Conservation (phyloP, 169 alveolate genomes). For the Cryptosporidium ubiquitum region DNA sequence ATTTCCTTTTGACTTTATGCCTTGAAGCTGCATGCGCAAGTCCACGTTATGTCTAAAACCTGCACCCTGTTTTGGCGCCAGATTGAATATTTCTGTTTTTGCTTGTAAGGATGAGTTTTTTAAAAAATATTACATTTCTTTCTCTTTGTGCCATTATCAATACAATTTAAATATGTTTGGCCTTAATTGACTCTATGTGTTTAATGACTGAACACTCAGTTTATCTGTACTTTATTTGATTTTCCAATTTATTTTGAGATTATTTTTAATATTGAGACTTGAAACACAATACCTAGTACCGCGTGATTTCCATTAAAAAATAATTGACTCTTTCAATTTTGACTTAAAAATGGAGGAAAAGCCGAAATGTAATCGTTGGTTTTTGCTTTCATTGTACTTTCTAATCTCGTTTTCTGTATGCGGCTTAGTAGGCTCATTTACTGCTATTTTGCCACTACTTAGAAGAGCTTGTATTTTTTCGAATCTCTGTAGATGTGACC, state of each 20-base stretch:
- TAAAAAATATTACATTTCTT: not conserved
- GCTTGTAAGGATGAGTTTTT: not conserved
- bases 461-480: conserved; percentile 51
- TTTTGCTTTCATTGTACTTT: conserved; percentile 39
- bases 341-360: conserved; percentile 34
- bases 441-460: conserved; percentile 68
- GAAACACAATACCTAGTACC: conserved; percentile 4
- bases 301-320: conserved; percentile 45
- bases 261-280: not conserved
- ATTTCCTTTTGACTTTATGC: conserved; percentile 9
- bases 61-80: conserved; percentile 72
- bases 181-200: not conserved
- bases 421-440: conserved; percentile 67
- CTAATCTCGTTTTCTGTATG: conserved; percentile 65
- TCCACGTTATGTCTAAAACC: conserved; percentile 68
- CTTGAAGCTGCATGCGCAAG: conserved; percentile 70
- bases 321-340: not conserved
- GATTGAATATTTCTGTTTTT: not conserved
- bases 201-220: not conserved
- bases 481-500: conserved; percentile 69
- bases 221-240: not conserved
- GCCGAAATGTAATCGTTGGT: conserved; percentile 67
- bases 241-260: too few relatives aligned
- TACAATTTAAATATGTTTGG: not conserved
- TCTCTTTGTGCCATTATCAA: not conserved